Evolutionary conservation across 495 filamentous ascomycete genomes (phyloP), one percentile per base, ranked within the genome.

Genomic region (Clavariopsis aquatica): DNA sequence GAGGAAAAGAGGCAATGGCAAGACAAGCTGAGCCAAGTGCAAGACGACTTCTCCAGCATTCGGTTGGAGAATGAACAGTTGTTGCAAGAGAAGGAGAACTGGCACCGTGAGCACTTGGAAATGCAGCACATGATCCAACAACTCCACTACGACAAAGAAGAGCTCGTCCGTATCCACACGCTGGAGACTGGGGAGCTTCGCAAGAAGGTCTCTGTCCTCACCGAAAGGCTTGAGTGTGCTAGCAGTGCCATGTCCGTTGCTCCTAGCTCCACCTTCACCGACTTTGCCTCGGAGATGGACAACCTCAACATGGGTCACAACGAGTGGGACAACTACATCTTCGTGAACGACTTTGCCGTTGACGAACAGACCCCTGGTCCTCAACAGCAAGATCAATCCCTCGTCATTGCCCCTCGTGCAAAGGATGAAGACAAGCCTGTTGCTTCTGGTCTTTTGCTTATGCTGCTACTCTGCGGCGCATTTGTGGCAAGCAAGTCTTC

Each of bases 401-500:
- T 80, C 34, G 75, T 88, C 34, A 81, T 87, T 27, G 75, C 79
- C 26, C 72, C 78, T 17, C 82, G 84, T 73, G 87, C 83, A 76
- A 78, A 85, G 73, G 73, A 81, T 66, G 76, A 84, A 26, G 75
- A 76, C n/a, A 75, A 73, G 65, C 71, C 75, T 22, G 66, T 74
- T 26, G 72, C 75, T 41, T 72, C 74, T 2, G 75, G 75, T 38
- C 69, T 78, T n/a, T 65, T 78, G 20, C 74, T 73, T 59, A 84
- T 85, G 92, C 90, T 96, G 69, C 90, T 98, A 64, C 89, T 98
- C 60, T 93, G 96, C 71, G 94, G 94, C 70, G 94, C 94, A 53
- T 97, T 96, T 75, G 92, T 98, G 64, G 92, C 93, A 56, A 96
- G 93, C 49, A 96, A 93, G 79, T 83, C 82, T 55, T 78, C 83